Conservation (phyloP, 768 basidiomycete species). For the Tulasnella sp. region DNA sequence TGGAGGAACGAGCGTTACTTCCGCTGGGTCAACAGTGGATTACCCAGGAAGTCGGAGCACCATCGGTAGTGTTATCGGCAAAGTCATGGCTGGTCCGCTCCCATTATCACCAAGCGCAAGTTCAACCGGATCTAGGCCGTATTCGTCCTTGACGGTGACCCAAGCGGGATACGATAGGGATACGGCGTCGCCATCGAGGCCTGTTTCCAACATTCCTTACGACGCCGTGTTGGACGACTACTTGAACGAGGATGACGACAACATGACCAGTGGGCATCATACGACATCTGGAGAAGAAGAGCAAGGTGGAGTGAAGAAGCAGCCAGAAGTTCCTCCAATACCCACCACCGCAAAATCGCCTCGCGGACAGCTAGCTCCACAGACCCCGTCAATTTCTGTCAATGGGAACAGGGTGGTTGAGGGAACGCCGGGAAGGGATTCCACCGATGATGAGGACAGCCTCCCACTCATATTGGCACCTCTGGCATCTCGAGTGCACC, state of each 20-base stretch:
- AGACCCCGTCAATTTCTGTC: background rate
- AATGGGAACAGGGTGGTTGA: background rate
- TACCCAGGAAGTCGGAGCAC: too few species aligned
- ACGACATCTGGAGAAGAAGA: background rate
- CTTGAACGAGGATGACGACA: constrained; percentile 1
- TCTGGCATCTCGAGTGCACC: constrained; percentile 54
- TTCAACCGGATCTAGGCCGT: background rate
- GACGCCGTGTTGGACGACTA: constrained; percentile 14
- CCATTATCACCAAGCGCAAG: background rate
- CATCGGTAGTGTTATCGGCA: too few species aligned
- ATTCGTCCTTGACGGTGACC: background rate
- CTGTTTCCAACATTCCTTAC: background rate
- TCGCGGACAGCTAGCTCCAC: background rate
- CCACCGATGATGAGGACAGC: background rate
- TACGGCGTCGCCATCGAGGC: background rate
- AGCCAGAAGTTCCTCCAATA: background rate
- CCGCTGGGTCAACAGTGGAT: background rate
- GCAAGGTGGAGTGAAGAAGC: background rate
- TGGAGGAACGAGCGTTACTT: background rate
- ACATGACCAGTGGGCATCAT: background rate
- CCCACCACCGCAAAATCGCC: background rate
- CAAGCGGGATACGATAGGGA: background rate
- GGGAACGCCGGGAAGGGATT: background rate
- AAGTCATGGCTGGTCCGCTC: too few species aligned
- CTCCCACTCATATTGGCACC: constrained; percentile 42